Base-by-base conservation (phyloP, 352 stramenopile genomes). In the Phytophthora gonapodyides region DNA sequence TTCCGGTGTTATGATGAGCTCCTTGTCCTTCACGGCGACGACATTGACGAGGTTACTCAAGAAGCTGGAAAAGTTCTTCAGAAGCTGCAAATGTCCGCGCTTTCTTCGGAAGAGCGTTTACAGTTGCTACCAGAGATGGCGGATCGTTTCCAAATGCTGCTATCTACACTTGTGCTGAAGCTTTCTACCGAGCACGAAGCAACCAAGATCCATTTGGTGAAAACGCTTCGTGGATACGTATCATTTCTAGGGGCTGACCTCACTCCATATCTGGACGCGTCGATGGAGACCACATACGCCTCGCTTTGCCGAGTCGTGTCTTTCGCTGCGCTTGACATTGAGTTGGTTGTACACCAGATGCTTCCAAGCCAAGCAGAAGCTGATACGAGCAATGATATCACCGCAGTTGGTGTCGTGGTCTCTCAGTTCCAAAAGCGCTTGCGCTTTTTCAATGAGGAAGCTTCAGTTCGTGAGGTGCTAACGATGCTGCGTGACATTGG, bases 351-450 rank as follows among this genome's bases (percentile, higher is more conserved):
- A 24, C 67, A 94, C 54, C 75, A 88, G 47, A 74, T 50, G 0
- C 36, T 78, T 27, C 46, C 65, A 35, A 63, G 44, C 35, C 16
- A 30, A 43, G 30, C 47, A 34, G 37, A 48, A 11, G 19, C 49
- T 27, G 52, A 55, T 15, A 42, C 54, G 38, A 55, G 13, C 19
- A 43, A 52, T 12, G 31, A 27, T 37, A 24, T 45, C 7, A 36
- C 17, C 12, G 19, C 27, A 15, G 34, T 49, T 11, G 37, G 41
- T 15, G 41, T 89, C 42, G 55, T 79, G 40, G 64, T 91, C 10
- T 78, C 85, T 24, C 84, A 94, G 53, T 96, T 89, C 64, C 84
- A 87, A 38, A 94, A 94, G 56, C 76, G 86, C 10, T 76, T 94
- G 34, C 69, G 68, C 3, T 75, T 79, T 43, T 93, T 96, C 42